Evolutionary conservation across 768 basidiomycete species (phyloP), one percentile per base, ranked within the genome.

Genomic region (Steccherinum ochraceum): DNA sequence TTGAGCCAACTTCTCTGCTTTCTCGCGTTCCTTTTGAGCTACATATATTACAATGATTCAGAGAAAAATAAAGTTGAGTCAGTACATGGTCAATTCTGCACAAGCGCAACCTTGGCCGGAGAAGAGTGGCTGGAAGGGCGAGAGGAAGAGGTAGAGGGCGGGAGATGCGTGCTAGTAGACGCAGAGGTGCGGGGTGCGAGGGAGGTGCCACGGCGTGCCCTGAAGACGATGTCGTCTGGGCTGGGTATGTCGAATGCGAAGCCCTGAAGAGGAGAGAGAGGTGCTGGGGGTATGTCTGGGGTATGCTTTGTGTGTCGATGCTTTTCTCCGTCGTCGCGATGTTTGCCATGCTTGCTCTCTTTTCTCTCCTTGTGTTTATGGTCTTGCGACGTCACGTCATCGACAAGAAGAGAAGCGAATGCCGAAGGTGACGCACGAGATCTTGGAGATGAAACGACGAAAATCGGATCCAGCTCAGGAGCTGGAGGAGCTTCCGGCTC

Each of bases 151-250:
- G 50, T 53, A 30, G 56, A 60, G 57, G 58, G 50, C 46, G 51
- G 27, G 24, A 42, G 43, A 48, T 46, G 49, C 46, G 47, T 35
- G 26, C 44, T 30, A 16, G 46, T 56, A 47, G 46, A 44, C 40
- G 63, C 63, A 41, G 52, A 44, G 48, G 58, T 48, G 19, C 70
- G 69, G 49, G 74, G 69, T 11, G 67, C 74, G 45, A 86, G 67
- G 24, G 82, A 69, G 3, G 92, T 88, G 43, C 88, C 88, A 48
- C 78, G 82, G 45, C 92, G 81, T 49, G 92, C 89, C 57, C 80
- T 81, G 59, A 88, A 72, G 7, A 97, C 83, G 55, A 89, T 69
- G 60, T 97, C 95, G 58, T 98, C 95, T 19, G 95, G 95, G 66
- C 93, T 96, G 27, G 89, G 90, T 20, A 75, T 77, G 55, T 93